These are phyloP conservation scores for Aspergillus fischeri DNA, from an alignment of 2,329 filamentous ascomycete genomes.

Conservation along the genomic window DNA sequence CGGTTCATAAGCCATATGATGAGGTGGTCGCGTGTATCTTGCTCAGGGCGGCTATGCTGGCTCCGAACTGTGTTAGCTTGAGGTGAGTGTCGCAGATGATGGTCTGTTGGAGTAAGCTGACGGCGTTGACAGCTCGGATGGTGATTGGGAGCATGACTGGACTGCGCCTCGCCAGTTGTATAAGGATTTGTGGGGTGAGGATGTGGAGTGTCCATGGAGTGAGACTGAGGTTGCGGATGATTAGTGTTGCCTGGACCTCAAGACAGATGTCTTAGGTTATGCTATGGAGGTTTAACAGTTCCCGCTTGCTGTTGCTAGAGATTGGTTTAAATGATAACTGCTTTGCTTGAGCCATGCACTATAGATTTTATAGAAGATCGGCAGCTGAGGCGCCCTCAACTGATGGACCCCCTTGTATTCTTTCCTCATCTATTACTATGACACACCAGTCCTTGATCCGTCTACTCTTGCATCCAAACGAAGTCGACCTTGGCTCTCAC, in stretches of 20 bases:
- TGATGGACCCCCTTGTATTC: too few relatives aligned
- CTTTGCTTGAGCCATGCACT: too few relatives aligned
- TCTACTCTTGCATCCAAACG: too few relatives aligned
- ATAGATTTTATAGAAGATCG: too few relatives aligned
- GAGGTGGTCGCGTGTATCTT: conserved; percentile 15
- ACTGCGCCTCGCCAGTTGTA: neutral
- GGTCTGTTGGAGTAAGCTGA: neutral
- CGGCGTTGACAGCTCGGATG: neutral
- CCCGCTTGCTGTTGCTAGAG: neutral
- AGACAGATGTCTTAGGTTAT: neutral
- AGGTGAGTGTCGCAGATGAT: neutral
- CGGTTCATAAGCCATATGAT: conserved; percentile 14
- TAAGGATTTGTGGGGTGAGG: neutral
- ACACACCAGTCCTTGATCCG: too few relatives aligned
- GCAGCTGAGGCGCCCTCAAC: too few relatives aligned
- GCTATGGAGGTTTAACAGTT: neutral
- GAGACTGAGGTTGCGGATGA: neutral
- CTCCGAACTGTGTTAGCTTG: conserved; percentile 2
- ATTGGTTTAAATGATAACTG: too few relatives aligned
- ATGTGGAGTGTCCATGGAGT: neutral
- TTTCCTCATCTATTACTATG: too few relatives aligned
- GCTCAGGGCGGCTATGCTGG: conserved; percentile 14
- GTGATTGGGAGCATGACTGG: neutral
- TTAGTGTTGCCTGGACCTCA: neutral
- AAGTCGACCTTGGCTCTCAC: neutral